Conservation (phyloP, 371 early-diverging fungal species). For the Mortierella sp. region DNA sequence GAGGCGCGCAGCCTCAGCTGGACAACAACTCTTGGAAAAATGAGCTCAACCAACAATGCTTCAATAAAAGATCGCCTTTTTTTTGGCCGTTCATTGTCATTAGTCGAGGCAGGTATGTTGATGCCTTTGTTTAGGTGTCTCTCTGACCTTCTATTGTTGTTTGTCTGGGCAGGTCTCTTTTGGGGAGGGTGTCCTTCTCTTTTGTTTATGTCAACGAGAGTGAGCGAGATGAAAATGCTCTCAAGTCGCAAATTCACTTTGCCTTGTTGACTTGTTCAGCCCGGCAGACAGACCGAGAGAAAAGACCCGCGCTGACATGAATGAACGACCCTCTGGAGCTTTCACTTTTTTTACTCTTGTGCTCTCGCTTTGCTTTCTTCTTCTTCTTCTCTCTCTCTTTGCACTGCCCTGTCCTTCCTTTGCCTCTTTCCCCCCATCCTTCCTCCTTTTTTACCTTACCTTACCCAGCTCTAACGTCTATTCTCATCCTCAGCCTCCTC, state of each 20-base stretch:
- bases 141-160: background rate
- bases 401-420: background rate
- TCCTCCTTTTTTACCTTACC: background rate
- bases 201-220: background rate
- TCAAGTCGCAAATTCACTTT: background rate
- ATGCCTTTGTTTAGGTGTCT: background rate
- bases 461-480: background rate
- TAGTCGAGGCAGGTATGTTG: background rate
- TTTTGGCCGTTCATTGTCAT: background rate
- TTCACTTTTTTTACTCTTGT: background rate
- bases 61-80: background rate
- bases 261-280: background rate
- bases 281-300: background rate
- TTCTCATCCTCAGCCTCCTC: background rate
- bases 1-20: background rate
- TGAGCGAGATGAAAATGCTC: background rate
- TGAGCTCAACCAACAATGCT: background rate
- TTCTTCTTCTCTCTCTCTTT: constrained; percentile 1
- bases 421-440: background rate
- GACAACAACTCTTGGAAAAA: background rate
- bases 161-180: background rate
- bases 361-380: background rate
- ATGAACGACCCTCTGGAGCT: background rate
- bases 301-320: background rate
- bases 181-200: background rate